Conservation (phyloP, 495 filamentous ascomycete species). For the Daldinia bambusicola region DNA sequence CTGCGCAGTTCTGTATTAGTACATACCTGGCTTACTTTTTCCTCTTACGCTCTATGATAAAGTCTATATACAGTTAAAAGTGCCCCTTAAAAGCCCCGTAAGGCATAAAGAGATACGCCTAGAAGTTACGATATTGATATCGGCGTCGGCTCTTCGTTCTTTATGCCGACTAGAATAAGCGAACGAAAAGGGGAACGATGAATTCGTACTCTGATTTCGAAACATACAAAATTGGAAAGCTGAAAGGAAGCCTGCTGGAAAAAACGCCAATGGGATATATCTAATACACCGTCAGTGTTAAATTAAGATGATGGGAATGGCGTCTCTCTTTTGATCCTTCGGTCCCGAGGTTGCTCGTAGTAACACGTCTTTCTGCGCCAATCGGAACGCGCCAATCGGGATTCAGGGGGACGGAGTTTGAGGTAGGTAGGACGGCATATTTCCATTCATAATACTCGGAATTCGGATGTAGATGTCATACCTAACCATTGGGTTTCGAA, state of each 20-base stretch:
- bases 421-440: neutral
- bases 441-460: neutral
- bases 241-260: too few species aligned
- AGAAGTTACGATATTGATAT: too few species aligned
- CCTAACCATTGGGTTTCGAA: neutral
- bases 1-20: neutral
- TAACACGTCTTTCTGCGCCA: neutral
- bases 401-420: neutral
- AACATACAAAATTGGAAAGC: too few species aligned
- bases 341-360: neutral
- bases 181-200: too few species aligned
- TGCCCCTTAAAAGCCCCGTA: neutral
- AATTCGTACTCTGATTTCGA: too few species aligned
- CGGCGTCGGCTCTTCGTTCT: too few species aligned
- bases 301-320: neutral
- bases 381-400: constrained; percentile 5
- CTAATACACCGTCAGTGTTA: neutral
- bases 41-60: neutral
- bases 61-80: neutral
- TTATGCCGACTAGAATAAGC: too few species aligned
- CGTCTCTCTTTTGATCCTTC: neutral
- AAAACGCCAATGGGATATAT: neutral
- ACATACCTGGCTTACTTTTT: neutral
- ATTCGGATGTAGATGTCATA: neutral
- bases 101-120: too few species aligned